phyloP scores from a whole-genome alignment of 1,284 basidiomycete species.

The Cryptococcus depauperatus region DNA sequence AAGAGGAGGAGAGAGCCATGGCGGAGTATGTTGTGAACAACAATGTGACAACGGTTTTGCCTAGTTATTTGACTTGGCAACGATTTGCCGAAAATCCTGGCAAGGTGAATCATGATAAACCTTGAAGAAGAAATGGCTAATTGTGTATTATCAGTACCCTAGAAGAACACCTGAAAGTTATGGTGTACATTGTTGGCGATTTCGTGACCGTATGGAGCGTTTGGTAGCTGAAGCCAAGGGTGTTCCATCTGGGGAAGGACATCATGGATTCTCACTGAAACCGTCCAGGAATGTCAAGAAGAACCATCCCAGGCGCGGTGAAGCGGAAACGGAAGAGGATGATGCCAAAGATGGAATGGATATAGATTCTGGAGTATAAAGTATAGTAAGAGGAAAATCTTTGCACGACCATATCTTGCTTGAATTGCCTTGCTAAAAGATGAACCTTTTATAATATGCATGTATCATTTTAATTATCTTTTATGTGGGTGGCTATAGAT shows the following conservation, averaged over 20 bases:
- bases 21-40: constrained; percentile 4
- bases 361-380: too few relatives aligned
- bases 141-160: background rate
- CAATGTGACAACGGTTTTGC: background rate
- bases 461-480: too few relatives aligned
- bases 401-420: too few relatives aligned
- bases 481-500: too few relatives aligned
- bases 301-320: too few relatives aligned
- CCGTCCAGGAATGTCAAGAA: too few relatives aligned
- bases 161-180: background rate
- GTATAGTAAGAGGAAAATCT: too few relatives aligned
- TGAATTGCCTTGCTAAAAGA: too few relatives aligned
- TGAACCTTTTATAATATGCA: too few relatives aligned
- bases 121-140: background rate
- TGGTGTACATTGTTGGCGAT: constrained; percentile 2
- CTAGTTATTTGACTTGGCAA: background rate
- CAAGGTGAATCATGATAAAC: constrained; percentile 6
- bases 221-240: constrained; percentile 1
- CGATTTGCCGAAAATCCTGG: constrained; percentile 7
- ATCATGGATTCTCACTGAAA: background rate
- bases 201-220: constrained; percentile 3
- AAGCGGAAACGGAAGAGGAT: background rate
- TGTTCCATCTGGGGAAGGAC: background rate
- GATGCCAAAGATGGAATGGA: background rate
- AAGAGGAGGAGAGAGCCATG: constrained; percentile 11